Conservation (phyloP, 208 protist genomes). For the Acanthamoeba lenticulata region DNA sequence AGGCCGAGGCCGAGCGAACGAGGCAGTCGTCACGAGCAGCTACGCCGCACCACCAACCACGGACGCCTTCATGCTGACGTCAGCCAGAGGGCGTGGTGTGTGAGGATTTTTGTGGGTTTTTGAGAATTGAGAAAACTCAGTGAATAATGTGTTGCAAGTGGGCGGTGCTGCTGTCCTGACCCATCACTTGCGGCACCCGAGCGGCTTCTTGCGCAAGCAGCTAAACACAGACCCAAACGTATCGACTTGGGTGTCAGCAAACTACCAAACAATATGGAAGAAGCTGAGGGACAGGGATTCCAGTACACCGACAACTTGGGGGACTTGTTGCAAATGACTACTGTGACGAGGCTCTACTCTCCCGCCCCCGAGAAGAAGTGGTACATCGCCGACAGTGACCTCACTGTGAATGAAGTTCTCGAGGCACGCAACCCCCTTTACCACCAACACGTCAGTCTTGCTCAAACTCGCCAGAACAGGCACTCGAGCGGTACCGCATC, state of each 20-base stretch:
- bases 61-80: background rate
- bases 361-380: background rate
- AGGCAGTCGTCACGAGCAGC: background rate
- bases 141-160: background rate
- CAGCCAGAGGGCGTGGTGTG: background rate
- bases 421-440: background rate
- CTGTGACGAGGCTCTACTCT: background rate
- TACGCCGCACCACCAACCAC: background rate
- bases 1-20: background rate
- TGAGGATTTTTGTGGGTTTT: no score
- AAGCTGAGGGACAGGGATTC: background rate
- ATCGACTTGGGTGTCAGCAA: no score
- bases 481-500: background rate
- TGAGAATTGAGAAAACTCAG: background rate
- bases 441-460: background rate
- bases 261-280: background rate
- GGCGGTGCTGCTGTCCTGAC: no score
- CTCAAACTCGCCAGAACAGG: background rate
- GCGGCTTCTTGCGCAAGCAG: no score
- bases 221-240: no score
- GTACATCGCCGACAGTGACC: constrained; percentile 8
- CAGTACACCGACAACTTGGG: constrained; percentile 20
- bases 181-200: no score
- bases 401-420: background rate
- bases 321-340: background rate